phyloP scores from a whole-genome alignment of 352 stramenopile genomes.

The Phytophthora sp. region DNA sequence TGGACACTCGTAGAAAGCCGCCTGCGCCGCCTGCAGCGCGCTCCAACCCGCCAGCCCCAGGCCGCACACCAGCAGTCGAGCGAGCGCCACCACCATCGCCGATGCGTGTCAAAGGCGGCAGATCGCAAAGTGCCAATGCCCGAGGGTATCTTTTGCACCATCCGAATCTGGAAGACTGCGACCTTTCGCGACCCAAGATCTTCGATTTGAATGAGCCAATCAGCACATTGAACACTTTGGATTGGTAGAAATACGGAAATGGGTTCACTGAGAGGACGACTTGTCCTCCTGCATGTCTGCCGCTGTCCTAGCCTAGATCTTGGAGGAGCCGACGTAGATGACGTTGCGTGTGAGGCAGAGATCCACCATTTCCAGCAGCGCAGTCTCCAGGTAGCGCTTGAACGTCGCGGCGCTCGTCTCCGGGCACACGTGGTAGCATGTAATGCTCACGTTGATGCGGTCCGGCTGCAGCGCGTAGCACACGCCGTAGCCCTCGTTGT shows the following conservation, averaged over 20 bases:
- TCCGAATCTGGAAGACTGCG: constrained; percentile 6
- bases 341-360: constrained; percentile 91
- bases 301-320: constrained; percentile 58
- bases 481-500: constrained; percentile 95
- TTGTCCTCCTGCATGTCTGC: background rate
- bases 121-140: constrained; percentile 36
- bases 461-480: constrained; percentile 96
- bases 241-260: constrained; percentile 37
- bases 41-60: constrained; percentile 9
- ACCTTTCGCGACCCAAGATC: constrained; percentile 31
- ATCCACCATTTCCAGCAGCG: constrained; percentile 95
- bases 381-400: constrained; percentile 93
- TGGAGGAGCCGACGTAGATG: constrained; percentile 89
- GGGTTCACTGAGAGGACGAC: constrained; percentile 3
- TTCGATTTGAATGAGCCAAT: constrained; percentile 20
- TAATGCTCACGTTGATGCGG: constrained; percentile 96
- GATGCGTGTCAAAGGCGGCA: constrained; percentile 5
- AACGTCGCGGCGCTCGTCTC: constrained; percentile 86
- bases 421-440: constrained; percentile 83
- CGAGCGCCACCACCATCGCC: constrained; percentile 18
- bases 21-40: constrained; percentile 18
- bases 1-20: constrained; percentile 70
- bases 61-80: constrained; percentile 20
- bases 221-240: constrained; percentile 10
- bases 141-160: constrained; percentile 16